Base-by-base conservation (phyloP, 768 basidiomycete species). In the Serendipita vermifera region DNA sequence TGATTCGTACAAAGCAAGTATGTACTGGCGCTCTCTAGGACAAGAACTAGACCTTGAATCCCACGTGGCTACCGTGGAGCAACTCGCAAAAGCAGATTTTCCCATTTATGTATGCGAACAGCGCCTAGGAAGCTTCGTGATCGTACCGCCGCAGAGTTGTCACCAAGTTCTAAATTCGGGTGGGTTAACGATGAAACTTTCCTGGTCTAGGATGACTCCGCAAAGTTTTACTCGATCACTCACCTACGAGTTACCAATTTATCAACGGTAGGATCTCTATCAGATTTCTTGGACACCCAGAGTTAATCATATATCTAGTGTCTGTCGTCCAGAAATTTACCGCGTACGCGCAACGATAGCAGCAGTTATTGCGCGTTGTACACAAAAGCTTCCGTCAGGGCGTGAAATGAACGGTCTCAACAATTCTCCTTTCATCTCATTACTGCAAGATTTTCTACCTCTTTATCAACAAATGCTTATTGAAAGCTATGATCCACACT, bases 201-300 rank as follows among this genome's bases (percentile, higher is more conserved):
- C 85, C 1, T 91, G 88, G 88, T 89, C 87, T 1, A 73, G 88
- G 41, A 89, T 91, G 86, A 83, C 85, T 5, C 62, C 84, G 26
- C 65, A 69, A 43, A 82, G 85, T 3, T 65, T 87, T 13, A 65
- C 67, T 36, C 70, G 73, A 0, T 83, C 87, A 2, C 71, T 84
- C 31, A 76, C 79, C 62, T 77, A 84, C 39, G 88, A 91, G 60
- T 72, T 91, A 32, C 85, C 85, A 0, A 75, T 91, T 13, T 91
- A 90, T 65, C 78, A 79, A 65, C 75, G 88, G 88, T 87, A 57
- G 58, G 71, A 2, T 26, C 27, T 51, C 33, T 11, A 17, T 5
- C 55, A 38, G 54, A 35, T 46, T 46, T 31, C 17, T 32, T 20
- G n/a, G n/a, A n/a, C n/a, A n/a, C n/a, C n/a, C n/a, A n/a, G n/a